Evolutionary conservation across 2,329 filamentous ascomycete genomes (phyloP), one percentile per base, ranked within the genome.

Genomic region (Verticillium longisporum): DNA sequence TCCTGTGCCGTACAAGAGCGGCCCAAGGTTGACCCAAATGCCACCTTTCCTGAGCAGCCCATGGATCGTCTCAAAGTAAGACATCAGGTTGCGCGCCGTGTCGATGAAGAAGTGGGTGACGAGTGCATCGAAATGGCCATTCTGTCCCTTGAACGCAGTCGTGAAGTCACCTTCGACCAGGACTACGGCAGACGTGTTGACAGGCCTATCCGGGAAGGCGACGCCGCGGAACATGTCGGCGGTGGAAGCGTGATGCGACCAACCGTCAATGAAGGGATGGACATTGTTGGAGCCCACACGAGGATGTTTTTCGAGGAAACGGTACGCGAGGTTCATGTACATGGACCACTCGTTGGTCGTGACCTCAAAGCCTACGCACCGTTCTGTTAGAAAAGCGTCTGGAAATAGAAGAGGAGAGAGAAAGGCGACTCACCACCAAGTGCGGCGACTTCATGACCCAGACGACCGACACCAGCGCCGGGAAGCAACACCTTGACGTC

Each of bases 51-150:
- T 75, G 2, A 86, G 73, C 0, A 83, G 65, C 0, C 68, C 68
- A 57, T 79, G 73, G 54, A 85, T 85, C 0, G 77, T 83, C 38
- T 85, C 80, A 6, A 86, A 73, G 62, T 86, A 86, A 0, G 67
- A 71, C 68, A 84, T 74, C 1, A 85, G 68, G 60, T 86, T 86
- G 0, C 82, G 76, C 0, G 83, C 83, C 0, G 83, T 86, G 66
- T 86, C 83, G 64, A 86, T 85, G 70, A 86, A 86, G 71, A 85
- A 86, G 54, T 84, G 77, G 0, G 83, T 85, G 0, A 84, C 69
- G 0, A 86, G 69, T 1, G 77, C 73, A 59, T 86, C 82, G 67
- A 76, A 85, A 4, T 65, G 58, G 1, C 67, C 66, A 0, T 63
- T 57, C 7, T 65, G 57, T 1, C 69, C 45, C 2, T 67, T 61